Evolutionary conservation across 495 filamentous ascomycete genomes (phyloP), one percentile per base, ranked within the genome.

Genomic region (Aspergillus carlsbadensis): DNA sequence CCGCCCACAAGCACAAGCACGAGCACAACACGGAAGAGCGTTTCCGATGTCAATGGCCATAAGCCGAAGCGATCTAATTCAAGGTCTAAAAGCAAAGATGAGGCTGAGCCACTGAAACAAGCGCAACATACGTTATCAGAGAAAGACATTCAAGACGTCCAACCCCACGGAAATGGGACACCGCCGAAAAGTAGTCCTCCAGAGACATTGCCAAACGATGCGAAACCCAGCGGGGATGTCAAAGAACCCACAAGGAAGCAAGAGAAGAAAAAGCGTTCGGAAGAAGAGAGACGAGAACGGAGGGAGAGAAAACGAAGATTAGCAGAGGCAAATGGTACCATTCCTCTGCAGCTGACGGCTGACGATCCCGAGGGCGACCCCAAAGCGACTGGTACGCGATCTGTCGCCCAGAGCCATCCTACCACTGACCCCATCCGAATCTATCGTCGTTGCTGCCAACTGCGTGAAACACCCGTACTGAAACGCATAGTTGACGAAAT

Each of bases 391-490:
- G 62, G 66, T 10, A 68, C 66, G 11, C 71, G 70, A 18, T 56
- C 83, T 15, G 84, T 77, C 55, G 76, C 81, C 13, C 85, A 88
- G 60, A 80, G 82, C 48, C 81, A 80, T 29, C 91, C 93, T 0
- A 97, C 92, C 4, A 96, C 88, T 15, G 93, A 96, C 65, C 93
- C 94, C 6, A 80, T 92, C 8, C 83, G 92, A 53, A 96, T 98
- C 68, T 98, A 98, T 70, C 83, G 92, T 46, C 83, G 94, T 52
- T 98, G 94, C 67, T 98, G 94, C 64, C 92, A 97, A 64, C 75
- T 98, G 21, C 79, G 94, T 58, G 94, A 98, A 72, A 92, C 91
- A 0, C 89, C 89, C 1, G 89, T 96, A 35, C 76, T 98, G 20
- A 92, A 92, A 64, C 89, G 87, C 61, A 87, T 98, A 34, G 90